Percentiles rank a stretch among this genome's conserved stretches.
phyloP scores from a whole-genome alignment of 2,329 filamentous ascomycete species.

The Exophiala sideris region DNA sequence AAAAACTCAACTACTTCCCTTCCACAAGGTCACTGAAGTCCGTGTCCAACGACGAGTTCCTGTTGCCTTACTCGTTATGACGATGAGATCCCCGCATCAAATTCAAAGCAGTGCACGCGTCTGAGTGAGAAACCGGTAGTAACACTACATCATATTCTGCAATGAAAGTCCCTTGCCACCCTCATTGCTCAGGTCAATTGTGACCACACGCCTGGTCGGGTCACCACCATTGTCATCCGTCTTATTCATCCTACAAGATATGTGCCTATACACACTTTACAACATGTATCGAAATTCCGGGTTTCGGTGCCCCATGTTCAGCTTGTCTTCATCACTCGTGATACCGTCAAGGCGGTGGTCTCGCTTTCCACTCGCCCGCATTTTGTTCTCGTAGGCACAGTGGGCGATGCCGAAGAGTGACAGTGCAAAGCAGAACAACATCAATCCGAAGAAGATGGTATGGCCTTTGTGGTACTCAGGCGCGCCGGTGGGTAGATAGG shows the following conservation, averaged over 20 bases:
- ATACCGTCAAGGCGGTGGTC: constrained; percentile 36
- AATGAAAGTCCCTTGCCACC: background rate
- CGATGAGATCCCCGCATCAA: background rate
- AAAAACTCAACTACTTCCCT: too few species aligned
- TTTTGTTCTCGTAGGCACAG: constrained; percentile 33
- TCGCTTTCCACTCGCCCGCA: constrained; percentile 29
- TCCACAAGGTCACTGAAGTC: too few species aligned
- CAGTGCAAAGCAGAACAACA: constrained; percentile 19
- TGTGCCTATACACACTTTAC: background rate
- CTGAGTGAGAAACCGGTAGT: background rate
- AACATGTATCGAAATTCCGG: constrained; percentile 26
- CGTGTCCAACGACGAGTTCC: too few species aligned
- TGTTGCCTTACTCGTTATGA: background rate
- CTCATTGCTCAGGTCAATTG: background rate
- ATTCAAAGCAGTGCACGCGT: background rate
- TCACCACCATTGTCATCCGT: background rate
- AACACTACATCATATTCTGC: background rate
- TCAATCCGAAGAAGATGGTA: constrained; percentile 45
- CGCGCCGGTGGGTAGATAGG: constrained; percentile 37
- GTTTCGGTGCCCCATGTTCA: constrained; percentile 35
- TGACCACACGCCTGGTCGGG: background rate
- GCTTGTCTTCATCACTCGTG: constrained; percentile 26
- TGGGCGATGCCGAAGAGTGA: constrained; percentile 21
- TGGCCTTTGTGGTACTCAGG: constrained; percentile 53
- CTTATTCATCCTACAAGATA: background rate